Evolutionary conservation across 2,329 filamentous ascomycete species (phyloP), one percentile per base, ranked within the genome.

Genomic region (Neopestalotiopsis rosae): DNA sequence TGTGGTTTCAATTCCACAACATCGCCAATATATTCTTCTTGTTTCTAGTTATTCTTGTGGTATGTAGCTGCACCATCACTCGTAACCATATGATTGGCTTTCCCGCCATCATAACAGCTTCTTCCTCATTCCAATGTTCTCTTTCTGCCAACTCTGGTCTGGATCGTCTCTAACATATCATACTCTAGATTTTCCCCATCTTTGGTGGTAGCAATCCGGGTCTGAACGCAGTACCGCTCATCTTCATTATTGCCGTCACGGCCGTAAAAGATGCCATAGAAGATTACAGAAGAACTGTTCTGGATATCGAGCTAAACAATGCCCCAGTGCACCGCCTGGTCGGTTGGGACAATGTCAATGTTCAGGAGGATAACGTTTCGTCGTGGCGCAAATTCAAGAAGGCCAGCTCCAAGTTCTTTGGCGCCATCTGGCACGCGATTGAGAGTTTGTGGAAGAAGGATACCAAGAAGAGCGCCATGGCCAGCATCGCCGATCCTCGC

Each of bases 1-100:
- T 99, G 77, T 99, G 92, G 90, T 94, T 97, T 73, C 97, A 99
- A 81, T 98, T 99, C 79, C 95, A 99, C 82, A 98, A 98, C 78
- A 92, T 99, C 76, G 96, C 96, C 78, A 99, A 99, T 81, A 92
- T 98, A 67, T 99, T 98, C 83, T 99, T 99, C 87, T 86, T 98
- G 74, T 98, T 98, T 83, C 88, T 95, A 76, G 95, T 98, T 79
- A 97, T 99, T 78, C 88, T 99, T 70, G 91, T 92, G 77, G 96
- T 98, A 91, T 87, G 95, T 88, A 68, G 58, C 66, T 42, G 7
- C 79, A 63, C 59, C 49, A 28, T 14, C 68, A 28, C 64, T 42
- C 52, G 28, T 45, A 61, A 69, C 61, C 66, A 17, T 42, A 56
- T 24, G 38, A 34, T 66, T 24, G 20, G 12, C 30, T n/a, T 28